Conservation (phyloP, 2,329 filamentous ascomycete genomes). For the Nothopassalora personata region DNA sequence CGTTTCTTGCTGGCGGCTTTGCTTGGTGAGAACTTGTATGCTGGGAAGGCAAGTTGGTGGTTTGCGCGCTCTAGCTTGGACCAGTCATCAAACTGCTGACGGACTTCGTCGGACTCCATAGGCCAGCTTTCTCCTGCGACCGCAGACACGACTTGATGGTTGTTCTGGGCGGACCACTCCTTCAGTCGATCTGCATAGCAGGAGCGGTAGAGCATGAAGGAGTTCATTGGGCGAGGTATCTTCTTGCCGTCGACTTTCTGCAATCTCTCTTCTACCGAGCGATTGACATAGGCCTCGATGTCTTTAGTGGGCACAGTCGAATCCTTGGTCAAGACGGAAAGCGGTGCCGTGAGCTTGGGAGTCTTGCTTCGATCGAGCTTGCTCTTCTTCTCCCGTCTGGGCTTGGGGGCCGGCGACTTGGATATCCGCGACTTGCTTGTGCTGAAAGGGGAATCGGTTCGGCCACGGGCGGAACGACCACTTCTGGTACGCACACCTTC, state of each 20-base stretch:
- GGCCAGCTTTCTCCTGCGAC: slow-evolving; percentile 86
- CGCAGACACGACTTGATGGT: slow-evolving; percentile 87
- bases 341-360: slow-evolving; percentile 57
- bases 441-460: slow-evolving; percentile 34
- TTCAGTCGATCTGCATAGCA: slow-evolving; percentile 86
- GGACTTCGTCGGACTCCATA: slow-evolving; percentile 67
- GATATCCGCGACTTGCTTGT: slow-evolving; percentile 29
- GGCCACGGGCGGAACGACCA: slow-evolving; percentile 32
- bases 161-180: slow-evolving; percentile 73
- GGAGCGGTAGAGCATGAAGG: slow-evolving; percentile 95
- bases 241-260: slow-evolving; percentile 65
- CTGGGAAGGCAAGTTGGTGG: slow-evolving; percentile 77
- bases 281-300: slow-evolving; percentile 74
- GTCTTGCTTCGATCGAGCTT: slow-evolving; percentile 44
- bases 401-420: slow-evolving; percentile 31
- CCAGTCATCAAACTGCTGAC: slow-evolving; percentile 70
- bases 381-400: slow-evolving; percentile 41
- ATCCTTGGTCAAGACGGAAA: slow-evolving; percentile 65
- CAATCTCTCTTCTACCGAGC: slow-evolving; percentile 60
- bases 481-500: slow-evolving; percentile 39
- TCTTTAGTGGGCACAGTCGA: slow-evolving; percentile 63
- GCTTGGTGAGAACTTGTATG: slow-evolving; percentile 89
- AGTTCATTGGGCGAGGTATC: slow-evolving; percentile 90
- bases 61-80: slow-evolving; percentile 77
- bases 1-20: slow-evolving; percentile 57